Conservation (phyloP, 2,329 filamentous ascomycete genomes). For the Trichoderma brevicompactum region DNA sequence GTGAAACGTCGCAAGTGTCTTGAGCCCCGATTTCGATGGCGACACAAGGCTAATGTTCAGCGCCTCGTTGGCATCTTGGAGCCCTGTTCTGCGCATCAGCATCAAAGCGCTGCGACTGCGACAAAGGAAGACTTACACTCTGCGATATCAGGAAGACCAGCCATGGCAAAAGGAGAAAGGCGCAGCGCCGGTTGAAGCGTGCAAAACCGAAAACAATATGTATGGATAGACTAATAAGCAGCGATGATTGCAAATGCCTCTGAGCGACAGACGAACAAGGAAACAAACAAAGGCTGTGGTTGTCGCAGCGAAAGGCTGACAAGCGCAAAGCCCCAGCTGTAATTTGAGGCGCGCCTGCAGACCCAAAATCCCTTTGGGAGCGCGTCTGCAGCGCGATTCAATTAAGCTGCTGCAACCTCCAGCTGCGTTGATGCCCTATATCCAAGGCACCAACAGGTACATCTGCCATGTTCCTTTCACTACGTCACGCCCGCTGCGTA, state of each 20-base stretch:
- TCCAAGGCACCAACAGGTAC: conserved; percentile 2
- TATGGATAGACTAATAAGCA: not conserved
- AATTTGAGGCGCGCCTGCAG: conserved; percentile 16
- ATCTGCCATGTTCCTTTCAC: not conserved
- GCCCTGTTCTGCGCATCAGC: conserved; percentile 50
- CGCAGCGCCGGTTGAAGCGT: not conserved
- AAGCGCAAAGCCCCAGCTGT: conserved; percentile 1
- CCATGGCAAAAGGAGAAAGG: conserved; percentile 35
- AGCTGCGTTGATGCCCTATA: not conserved
- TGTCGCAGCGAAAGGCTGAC: conserved; percentile 5
- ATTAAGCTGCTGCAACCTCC: conserved; percentile 16
- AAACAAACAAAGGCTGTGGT: not conserved
- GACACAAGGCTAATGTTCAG: conserved; percentile 64
- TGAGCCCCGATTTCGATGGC: conserved; percentile 54
- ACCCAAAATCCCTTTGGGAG: not conserved
- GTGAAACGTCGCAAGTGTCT: conserved; percentile 71
- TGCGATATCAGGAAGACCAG: conserved; percentile 38
- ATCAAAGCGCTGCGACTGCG: not conserved
- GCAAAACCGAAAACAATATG: not conserved
- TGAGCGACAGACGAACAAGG: not conserved
- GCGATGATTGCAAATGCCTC: not conserved
- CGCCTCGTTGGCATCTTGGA: conserved; percentile 64
- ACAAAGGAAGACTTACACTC: conserved; percentile 40
- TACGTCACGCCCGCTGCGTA: conserved; percentile 16
- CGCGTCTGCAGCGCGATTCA: conserved; percentile 22